A percentile compares a stretch with the other conserved stretches of the same genome.
These are phyloP conservation scores for Camellia sinensis DNA, from an alignment of 148 eudicot genomes.

Conservation along the genomic window DNA sequence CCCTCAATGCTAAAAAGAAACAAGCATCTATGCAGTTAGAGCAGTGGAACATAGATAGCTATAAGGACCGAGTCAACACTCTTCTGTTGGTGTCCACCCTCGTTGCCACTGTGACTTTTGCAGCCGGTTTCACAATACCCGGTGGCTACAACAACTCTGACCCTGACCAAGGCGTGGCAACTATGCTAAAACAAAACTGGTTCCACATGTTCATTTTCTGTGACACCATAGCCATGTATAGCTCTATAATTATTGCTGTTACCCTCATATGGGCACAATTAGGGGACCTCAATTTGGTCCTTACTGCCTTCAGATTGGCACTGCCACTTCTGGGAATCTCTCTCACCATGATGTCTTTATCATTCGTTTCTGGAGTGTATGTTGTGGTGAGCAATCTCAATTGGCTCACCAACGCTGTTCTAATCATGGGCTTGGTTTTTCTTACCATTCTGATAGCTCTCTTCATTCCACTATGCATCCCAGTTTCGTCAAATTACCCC, in stretches of 20 bases:
- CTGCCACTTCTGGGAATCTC: conserved; percentile 24
- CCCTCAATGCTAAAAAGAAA: no score
- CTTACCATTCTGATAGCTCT: background rate
- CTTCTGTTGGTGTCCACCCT: conserved; percentile 33
- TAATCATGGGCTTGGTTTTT: conserved; percentile 21
- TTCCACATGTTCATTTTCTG: conserved; percentile 23
- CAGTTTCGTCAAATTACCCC: background rate
- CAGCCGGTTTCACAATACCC: conserved; percentile 39
- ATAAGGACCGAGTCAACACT: conserved; percentile 27
- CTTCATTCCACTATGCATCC: conserved; percentile 22
- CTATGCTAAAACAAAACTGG: background rate
- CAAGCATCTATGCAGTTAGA: no score
- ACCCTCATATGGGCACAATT: conserved; percentile 33
- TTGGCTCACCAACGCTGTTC: conserved; percentile 25
- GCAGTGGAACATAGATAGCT: no score
- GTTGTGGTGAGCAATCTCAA: conserved; percentile 18
- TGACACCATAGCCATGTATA: conserved; percentile 30
- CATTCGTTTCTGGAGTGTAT: conserved; percentile 33
- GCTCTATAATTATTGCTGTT: conserved; percentile 24
- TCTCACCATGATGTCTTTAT: conserved; percentile 28
- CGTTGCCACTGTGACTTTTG: conserved; percentile 37
- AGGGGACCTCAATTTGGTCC: conserved; percentile 23
- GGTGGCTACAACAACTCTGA: conserved; percentile 28
- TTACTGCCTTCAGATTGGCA: conserved; percentile 17
- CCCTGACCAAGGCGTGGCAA: conserved; percentile 26